These are phyloP conservation scores for Monosporascus sp. DNA, from an alignment of 2,329 filamentous ascomycete genomes.

Conservation along the genomic window DNA sequence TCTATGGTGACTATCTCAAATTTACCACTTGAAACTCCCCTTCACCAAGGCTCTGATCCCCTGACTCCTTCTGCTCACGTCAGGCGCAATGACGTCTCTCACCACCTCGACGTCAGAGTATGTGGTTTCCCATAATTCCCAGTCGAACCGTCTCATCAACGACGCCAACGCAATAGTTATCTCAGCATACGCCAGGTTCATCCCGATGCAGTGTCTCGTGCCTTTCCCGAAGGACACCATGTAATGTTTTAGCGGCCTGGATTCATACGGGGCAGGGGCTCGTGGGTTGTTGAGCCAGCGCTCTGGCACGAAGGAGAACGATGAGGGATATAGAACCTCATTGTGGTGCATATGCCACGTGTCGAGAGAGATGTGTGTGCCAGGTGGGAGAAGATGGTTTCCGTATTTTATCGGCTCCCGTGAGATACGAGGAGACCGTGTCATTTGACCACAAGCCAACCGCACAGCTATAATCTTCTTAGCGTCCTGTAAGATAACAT, in stretches of 20 bases:
- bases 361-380: slow-evolving; percentile 11
- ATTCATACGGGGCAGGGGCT: slow-evolving; percentile 1
- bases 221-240: slow-evolving; percentile 29
- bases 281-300: slow-evolving; percentile 15
- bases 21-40: no score
- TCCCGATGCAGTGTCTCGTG: slow-evolving; percentile 29
- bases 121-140: slow-evolving; percentile 25
- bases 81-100: no score
- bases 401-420: slow-evolving; percentile 1
- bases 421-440: no score
- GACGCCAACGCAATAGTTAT: slow-evolving; percentile 36
- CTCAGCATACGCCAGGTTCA: slow-evolving; percentile 28
- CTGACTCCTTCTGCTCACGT: no score
- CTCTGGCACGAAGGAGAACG: slow-evolving; percentile 11
- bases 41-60: no score
- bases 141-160: slow-evolving; percentile 39
- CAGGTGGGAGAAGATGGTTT: slow-evolving; percentile 10
- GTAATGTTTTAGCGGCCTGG: slow-evolving; percentile 9
- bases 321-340: slow-evolving; percentile 8
- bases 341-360: slow-evolving; percentile 16
- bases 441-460: no score
- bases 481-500: no score
- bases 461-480: no score
- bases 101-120: slow-evolving; percentile 10
- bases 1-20: no score